phyloP scores from a whole-genome alignment of 345 rosid genomes.

The thale cress (Arabidopsis thaliana) region DNA sequence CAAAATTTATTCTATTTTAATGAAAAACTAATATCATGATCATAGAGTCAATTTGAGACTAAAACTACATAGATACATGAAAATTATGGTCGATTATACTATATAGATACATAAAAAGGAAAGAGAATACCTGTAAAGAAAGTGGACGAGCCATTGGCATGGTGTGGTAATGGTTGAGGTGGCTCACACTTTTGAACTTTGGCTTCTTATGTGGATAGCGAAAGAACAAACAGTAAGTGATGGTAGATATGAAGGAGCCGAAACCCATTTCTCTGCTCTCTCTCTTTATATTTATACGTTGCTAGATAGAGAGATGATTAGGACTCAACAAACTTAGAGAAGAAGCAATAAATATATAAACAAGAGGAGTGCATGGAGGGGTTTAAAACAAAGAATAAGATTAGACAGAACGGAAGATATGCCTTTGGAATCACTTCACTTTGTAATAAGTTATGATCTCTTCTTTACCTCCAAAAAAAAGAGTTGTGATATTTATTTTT shows the following conservation, averaged over 20 bases:
- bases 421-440: conserved; percentile 62
- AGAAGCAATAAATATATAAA: conserved; percentile 41
- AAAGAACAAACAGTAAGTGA: conserved; percentile 62
- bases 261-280: conserved; percentile 53
- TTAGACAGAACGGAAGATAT: conserved; percentile 55
- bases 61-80: conserved; percentile 2
- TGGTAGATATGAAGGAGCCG: conserved; percentile 58
- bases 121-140: conserved; percentile 78
- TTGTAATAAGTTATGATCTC: conserved; percentile 44
- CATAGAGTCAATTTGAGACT: conserved; percentile 8
- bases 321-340: conserved; percentile 32
- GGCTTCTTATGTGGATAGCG: conserved; percentile 50
- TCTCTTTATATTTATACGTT: conserved; percentile 23
- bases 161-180: conserved; percentile 47
- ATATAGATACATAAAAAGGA: background rate
- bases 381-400: conserved; percentile 32
- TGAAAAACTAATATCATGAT: conserved; percentile 8
- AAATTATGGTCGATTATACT: background rate
- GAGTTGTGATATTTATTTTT: too few species aligned
- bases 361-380: conserved; percentile 34
- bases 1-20: background rate
- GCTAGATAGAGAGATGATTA: conserved; percentile 34
- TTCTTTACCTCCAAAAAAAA: background rate
- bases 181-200: conserved; percentile 38
- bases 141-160: conserved; percentile 76